A percentile compares a stretch with the other conserved stretches of the same genome.
Conservation (phyloP, 2,329 filamentous ascomycete species). For the Colletotrichum plurivorum region DNA sequence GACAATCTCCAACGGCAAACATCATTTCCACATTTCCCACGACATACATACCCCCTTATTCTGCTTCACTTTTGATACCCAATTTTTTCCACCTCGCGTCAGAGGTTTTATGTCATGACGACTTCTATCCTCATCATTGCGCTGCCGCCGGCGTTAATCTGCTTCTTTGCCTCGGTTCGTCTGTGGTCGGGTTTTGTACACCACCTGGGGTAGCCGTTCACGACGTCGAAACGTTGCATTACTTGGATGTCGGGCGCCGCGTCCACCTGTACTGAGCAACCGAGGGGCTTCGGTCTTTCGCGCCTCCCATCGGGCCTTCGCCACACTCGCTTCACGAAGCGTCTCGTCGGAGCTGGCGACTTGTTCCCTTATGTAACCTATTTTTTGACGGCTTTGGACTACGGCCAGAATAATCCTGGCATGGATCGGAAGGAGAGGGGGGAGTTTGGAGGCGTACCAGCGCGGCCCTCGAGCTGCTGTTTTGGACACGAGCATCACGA, state of each 20-base stretch:
- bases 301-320: neutral
- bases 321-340: neutral
- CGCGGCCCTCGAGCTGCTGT: conserved; percentile 1
- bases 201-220: conserved; percentile 1
- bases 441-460: conserved; percentile 18
- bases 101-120: conserved; percentile 37
- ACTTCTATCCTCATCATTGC: conserved; percentile 16
- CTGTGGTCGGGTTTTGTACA: neutral
- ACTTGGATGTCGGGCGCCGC: neutral
- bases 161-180: conserved; percentile 18
- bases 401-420: neutral
- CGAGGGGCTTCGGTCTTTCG: neutral
- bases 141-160: conserved; percentile 31
- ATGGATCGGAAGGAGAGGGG: neutral
- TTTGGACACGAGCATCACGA: conserved; percentile 11
- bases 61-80: conserved; percentile 53
- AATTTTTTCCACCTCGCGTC: conserved; percentile 41
- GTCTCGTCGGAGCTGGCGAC: neutral
- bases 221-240: conserved; percentile 7
- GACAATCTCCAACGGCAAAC: conserved; percentile 19
- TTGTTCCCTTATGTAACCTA: conserved; percentile 5
- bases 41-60: conserved; percentile 38
- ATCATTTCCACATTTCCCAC: conserved; percentile 33
- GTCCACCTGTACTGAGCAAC: neutral
- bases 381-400: conserved; percentile 28